phyloP scores from a whole-genome alignment of 371 early-diverging fungal species.

The Mucor velutinosus region DNA sequence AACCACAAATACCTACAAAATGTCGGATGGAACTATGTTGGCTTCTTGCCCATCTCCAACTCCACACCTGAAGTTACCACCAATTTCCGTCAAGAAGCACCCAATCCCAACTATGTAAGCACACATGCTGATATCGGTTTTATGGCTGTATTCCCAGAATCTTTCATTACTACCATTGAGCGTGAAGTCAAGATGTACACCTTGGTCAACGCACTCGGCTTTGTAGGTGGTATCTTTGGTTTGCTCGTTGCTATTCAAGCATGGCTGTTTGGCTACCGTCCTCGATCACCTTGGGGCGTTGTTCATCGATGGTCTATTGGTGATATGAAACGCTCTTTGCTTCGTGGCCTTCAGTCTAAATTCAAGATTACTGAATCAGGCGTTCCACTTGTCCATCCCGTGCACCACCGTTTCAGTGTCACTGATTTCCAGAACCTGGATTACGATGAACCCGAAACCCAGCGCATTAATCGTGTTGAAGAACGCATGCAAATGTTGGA shows the following conservation, averaged over 20 bases:
- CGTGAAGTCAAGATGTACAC: slow-evolving; percentile 55
- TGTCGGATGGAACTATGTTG: slow-evolving; percentile 55
- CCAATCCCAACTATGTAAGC: slow-evolving; percentile 38
- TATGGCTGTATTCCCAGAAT: slow-evolving; percentile 33
- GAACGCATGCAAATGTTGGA: slow-evolving; percentile 40
- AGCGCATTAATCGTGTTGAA: slow-evolving; percentile 37
- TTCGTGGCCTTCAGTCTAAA: slow-evolving; percentile 39
- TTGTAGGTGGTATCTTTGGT: slow-evolving; percentile 56
- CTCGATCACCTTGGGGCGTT: slow-evolving; percentile 56
- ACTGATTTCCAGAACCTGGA: slow-evolving; percentile 27
- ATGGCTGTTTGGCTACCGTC: slow-evolving; percentile 54
- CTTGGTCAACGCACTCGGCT: slow-evolving; percentile 52
- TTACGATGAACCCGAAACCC: slow-evolving; percentile 27
- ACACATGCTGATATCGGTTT: slow-evolving; percentile 37
- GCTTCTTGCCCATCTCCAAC: slow-evolving; percentile 47
- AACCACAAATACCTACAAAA: slow-evolving; percentile 46
- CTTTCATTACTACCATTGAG: slow-evolving; percentile 22
- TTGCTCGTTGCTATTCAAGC: slow-evolving; percentile 40
- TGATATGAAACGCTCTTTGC: slow-evolving; percentile 43
- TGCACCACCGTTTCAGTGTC: slow-evolving; percentile 47
- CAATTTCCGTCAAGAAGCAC: slow-evolving; percentile 41
- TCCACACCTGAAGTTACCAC: slow-evolving; percentile 39
- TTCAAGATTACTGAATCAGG: slow-evolving; percentile 46
- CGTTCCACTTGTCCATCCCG: slow-evolving; percentile 51
- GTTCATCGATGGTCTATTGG: slow-evolving; percentile 54